Percentiles rank a stretch among this genome's conserved stretches.
Conservation (phyloP, 1,139 yeast species). For the Meyerozyma elateridarum region DNA sequence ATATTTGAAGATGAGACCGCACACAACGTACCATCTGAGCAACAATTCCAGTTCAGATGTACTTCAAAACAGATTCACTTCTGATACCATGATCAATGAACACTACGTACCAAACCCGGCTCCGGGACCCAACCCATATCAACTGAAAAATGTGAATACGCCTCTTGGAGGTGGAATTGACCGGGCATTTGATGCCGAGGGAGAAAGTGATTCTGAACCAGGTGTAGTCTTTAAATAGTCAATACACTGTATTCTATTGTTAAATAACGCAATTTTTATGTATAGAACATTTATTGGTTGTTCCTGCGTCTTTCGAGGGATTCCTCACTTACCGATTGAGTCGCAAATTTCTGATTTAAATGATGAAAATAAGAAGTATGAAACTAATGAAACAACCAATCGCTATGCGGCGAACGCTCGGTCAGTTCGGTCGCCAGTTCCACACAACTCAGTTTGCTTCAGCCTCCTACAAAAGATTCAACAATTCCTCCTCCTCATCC, state of each 20-base stretch:
- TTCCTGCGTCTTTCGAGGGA: too few species aligned
- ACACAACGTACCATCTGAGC: constrained; percentile 7
- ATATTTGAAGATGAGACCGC: constrained; percentile 13
- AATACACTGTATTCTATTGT: too few species aligned
- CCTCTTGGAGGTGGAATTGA: constrained; percentile 2
- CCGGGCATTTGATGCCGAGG: constrained; percentile 3
- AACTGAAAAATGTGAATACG: background rate
- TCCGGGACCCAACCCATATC: constrained; percentile 3
- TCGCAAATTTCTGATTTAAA: too few species aligned
- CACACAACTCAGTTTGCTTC: background rate
- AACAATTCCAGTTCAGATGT: constrained; percentile 24
- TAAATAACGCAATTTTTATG: too few species aligned
- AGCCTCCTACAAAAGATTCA: constrained; percentile 11
- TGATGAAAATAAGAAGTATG: too few species aligned
- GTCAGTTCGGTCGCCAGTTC: background rate
- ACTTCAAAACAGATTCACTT: constrained; percentile 16
- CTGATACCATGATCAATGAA: constrained; percentile 30
- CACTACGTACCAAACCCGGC: constrained; percentile 21
- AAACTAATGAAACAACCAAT: too few species aligned
- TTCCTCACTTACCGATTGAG: too few species aligned
- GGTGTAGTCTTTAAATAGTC: constrained; percentile 3
- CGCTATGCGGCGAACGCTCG: too few species aligned
- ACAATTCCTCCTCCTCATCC: constrained; percentile 4
- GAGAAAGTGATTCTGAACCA: constrained; percentile 2
- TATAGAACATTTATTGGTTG: too few species aligned